These are phyloP conservation scores for Backusella parvicylindrica DNA, from an alignment of 192 early-diverging fungal species.

Conservation along the genomic window DNA sequence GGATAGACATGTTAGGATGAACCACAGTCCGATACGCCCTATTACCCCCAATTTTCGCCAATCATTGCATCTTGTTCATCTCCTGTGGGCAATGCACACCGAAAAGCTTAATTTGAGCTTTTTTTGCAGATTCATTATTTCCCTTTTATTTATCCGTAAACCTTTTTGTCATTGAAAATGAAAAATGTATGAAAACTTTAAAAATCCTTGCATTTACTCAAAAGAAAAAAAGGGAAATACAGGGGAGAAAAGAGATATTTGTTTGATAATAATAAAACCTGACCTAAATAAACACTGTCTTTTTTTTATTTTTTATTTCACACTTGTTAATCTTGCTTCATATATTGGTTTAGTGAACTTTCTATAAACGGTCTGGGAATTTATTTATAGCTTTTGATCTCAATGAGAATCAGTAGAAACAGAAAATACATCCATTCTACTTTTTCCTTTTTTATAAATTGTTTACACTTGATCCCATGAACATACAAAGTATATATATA, in stretches of 20 bases:
- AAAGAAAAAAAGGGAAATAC: not conserved
- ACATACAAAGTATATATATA: not conserved
- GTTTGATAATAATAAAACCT: not conserved
- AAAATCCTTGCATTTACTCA: not conserved
- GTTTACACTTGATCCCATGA: not conserved
- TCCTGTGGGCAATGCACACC: not conserved
- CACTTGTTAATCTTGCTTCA: not conserved
- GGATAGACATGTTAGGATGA: not conserved
- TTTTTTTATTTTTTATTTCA: not conserved
- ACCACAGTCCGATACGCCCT: not conserved
- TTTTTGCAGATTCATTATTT: not conserved
- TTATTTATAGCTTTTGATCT: not conserved
- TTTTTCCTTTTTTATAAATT: not conserved
- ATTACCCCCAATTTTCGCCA: not conserved
- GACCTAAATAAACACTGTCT: not conserved
- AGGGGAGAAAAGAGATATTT: not conserved
- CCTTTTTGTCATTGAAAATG: not conserved
- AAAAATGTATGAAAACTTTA: not conserved
- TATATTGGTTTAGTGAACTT: not conserved
- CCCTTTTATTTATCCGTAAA: not conserved
- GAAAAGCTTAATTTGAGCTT: not conserved
- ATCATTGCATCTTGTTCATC: not conserved
- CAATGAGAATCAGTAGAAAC: not conserved
- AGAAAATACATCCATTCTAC: not conserved
- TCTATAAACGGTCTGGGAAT: constrained; percentile 1